Percentiles rank a stretch among this genome's conserved stretches.
phyloP scores from a whole-genome alignment of 23 red algal species.

The Gracilaria domingensis region DNA sequence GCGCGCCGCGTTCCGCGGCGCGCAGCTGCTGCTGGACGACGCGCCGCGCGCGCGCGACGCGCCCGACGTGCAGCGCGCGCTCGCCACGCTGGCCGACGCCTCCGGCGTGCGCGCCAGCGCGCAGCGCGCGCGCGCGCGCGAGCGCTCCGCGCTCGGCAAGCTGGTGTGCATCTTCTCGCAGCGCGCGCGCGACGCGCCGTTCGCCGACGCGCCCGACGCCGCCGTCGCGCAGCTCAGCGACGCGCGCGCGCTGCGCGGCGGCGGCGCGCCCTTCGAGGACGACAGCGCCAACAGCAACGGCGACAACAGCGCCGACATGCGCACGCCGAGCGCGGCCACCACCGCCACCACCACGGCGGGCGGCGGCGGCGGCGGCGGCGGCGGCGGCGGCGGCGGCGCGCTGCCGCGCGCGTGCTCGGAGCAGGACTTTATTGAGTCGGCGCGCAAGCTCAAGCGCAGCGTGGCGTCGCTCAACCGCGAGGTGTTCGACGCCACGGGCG shows the following conservation, averaged over 20 bases:
- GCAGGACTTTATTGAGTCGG: not conserved
- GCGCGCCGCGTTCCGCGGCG: not conserved
- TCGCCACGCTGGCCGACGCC: no score
- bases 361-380: not conserved
- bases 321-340: no score
- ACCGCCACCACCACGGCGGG: no score
- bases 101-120: no score
- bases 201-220: not conserved
- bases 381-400: not conserved
- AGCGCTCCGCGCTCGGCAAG: not conserved
- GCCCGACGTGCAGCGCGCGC: no score
- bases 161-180: no score
- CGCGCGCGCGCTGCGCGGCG: not conserved
- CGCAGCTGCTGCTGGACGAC: not conserved
- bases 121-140: no score
- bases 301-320: no score
- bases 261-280: not conserved
- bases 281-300: no score
- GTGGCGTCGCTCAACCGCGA: constrained; percentile 49
- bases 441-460: constrained; percentile 20
- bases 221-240: not conserved
- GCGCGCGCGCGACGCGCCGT: no score
- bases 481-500: constrained; percentile 33
- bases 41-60: not conserved
- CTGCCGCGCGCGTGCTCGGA: not conserved